Base-by-base conservation (phyloP, 768 basidiomycete species). In the Scleroderma citrinum region DNA sequence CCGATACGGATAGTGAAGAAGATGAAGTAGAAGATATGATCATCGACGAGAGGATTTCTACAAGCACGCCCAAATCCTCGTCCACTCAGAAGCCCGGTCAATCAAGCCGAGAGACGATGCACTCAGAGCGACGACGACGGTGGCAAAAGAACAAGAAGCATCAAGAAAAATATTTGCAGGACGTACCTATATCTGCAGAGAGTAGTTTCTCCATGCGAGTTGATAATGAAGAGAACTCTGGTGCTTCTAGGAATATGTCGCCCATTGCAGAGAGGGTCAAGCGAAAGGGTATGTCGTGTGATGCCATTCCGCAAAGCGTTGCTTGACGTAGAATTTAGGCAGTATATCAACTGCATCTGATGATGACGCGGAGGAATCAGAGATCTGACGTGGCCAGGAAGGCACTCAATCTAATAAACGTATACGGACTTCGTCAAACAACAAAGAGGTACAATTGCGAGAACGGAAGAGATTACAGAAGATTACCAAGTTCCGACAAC, bases 1-100 rank as follows among this genome's bases (percentile, higher is more conserved):
- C 53, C 10, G 57, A 59, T 42, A 62, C 50, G 14, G 52, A 57
- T n/a, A 67, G 68, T 26, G 71, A 70, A 32, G 72, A 77, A 50
- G 71, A 70, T 16, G 77, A 78, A 50, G 73, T 78, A 12, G 74
- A 77, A 47, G 70, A 71, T 37, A 80, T 83, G 76, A 53, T 77
- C 6, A 57, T 76, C 14, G 74, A 77, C 50, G 61, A 55, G 36
- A 55, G 52, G 16, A 49, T 19, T 11, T 56, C 16, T 13, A 32
- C 7, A 65, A 59, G 29, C 60, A 60, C 7, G 46, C 59, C 47
- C 47, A 55, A 47, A 29, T 30, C 48, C 3, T 52, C 29, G 37
- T 51, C 51, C 20, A 17, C 58, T 50, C 36, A 53, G 51, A 47
- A 58, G 54, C 55, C 48, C 26, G 48, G 52, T 32, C 59, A 59